These are phyloP conservation scores for Phanerochaete sordida DNA, from an alignment of 768 basidiomycete species.

Conservation along the genomic window DNA sequence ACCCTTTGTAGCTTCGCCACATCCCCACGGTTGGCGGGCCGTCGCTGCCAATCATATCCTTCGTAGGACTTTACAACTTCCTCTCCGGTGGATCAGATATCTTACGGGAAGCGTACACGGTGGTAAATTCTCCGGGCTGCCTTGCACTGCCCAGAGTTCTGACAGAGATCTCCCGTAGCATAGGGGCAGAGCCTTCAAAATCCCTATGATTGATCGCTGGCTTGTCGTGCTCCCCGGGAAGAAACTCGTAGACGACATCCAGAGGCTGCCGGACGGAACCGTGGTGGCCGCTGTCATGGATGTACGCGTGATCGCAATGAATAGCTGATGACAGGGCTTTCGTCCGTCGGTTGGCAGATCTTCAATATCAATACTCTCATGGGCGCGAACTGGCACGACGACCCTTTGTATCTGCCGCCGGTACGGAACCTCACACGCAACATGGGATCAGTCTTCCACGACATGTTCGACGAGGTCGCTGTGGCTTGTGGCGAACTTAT, in stretches of 20 bases:
- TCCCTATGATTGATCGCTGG: not conserved
- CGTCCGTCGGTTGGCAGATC: not conserved
- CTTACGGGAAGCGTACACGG: conserved; percentile 15
- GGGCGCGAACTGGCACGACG: conserved; percentile 4
- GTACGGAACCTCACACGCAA: conserved; percentile 3
- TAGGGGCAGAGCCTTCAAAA: not conserved
- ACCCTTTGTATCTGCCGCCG: not conserved
- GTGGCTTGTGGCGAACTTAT: conserved; percentile 18
- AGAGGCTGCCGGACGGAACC: conserved; percentile 40
- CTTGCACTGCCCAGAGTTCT: no score
- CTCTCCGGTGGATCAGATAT: conserved; percentile 9
- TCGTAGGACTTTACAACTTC: conserved; percentile 1
- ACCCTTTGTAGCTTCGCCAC: conserved; percentile 13
- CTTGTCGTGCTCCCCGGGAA: conserved; percentile 38
- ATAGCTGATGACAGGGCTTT: not conserved
- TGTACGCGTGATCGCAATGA: conserved; percentile 29
- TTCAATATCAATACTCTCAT: not conserved
- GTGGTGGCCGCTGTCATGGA: conserved; percentile 41
- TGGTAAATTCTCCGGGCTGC: not conserved
- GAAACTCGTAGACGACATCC: conserved; percentile 46
- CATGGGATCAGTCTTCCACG: conserved; percentile 13
- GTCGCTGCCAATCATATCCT: conserved; percentile 19
- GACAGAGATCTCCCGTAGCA: not conserved
- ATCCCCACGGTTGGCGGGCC: conserved; percentile 22
- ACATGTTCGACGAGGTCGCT: conserved; percentile 19